Conservation (phyloP, 345 rosid genomes). For the Sisymbrium altissimum region DNA sequence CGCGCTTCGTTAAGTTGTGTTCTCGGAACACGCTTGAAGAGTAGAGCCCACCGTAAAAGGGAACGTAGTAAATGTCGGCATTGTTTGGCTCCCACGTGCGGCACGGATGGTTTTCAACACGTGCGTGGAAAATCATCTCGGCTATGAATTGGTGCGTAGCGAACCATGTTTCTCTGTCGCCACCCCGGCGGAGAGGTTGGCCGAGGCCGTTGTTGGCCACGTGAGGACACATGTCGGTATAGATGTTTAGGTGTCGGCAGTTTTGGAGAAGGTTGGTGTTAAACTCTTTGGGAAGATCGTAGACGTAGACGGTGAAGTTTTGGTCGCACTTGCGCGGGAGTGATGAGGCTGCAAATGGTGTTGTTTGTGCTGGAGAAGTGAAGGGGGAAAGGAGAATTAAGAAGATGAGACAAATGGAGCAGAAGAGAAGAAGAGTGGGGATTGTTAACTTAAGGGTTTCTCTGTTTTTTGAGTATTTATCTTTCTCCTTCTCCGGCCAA, state of each 20-base stretch:
- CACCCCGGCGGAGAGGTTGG: slow-evolving; percentile 25
- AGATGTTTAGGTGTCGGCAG: slow-evolving; percentile 40
- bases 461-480: slow-evolving; percentile 19
- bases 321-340: slow-evolving; percentile 9
- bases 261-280: slow-evolving; percentile 36
- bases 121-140: slow-evolving; percentile 49
- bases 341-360: background rate
- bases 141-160: slow-evolving; percentile 53
- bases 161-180: slow-evolving; percentile 14
- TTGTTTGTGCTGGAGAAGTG: slow-evolving; percentile 5
- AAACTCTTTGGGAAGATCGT: slow-evolving; percentile 49
- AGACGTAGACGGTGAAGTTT: slow-evolving; percentile 39
- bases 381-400: background rate
- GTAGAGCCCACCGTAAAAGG: slow-evolving; percentile 55
- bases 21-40: slow-evolving; percentile 52
- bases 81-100: slow-evolving; percentile 47
- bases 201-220: slow-evolving; percentile 50
- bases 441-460: background rate
- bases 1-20: slow-evolving; percentile 41
- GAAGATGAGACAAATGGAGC: slow-evolving; percentile 9
- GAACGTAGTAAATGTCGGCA: slow-evolving; percentile 49
- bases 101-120: slow-evolving; percentile 47
- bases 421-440: slow-evolving; percentile 7
- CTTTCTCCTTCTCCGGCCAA: slow-evolving; percentile 16
- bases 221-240: slow-evolving; percentile 55